Evolutionary conservation across 108 stramenopile genomes (phyloP).

Genomic region (Cylindrotheca fusiformis): DNA sequence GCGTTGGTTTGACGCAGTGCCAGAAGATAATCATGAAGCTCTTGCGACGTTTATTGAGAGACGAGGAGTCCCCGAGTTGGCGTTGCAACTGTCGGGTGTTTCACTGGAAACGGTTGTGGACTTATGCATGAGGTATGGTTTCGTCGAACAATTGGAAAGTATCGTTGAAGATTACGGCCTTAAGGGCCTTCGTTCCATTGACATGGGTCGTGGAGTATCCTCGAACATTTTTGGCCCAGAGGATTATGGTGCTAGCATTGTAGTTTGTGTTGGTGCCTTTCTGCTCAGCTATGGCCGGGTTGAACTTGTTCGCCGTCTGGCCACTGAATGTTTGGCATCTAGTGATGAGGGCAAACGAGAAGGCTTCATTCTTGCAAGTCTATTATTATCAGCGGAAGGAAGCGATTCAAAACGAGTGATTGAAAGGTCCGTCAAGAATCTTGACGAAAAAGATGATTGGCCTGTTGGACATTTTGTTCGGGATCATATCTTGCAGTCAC

Average conservation of each 20-base stretch:
- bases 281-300: conserved; percentile 60
- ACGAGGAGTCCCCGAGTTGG: conserved; percentile 61
- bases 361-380: conserved; percentile 45
- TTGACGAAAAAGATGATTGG: conserved; percentile 30
- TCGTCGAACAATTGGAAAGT: conserved; percentile 60
- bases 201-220: conserved; percentile 54
- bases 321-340: conserved; percentile 41
- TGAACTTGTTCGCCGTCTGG: conserved; percentile 47
- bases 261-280: conserved; percentile 64
- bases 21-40: conserved; percentile 54
- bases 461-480: conserved; percentile 32
- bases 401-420: conserved; percentile 39
- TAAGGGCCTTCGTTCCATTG: conserved; percentile 48
- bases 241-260: conserved; percentile 30
- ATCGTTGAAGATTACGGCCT: conserved; percentile 50
- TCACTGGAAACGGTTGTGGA: conserved; percentile 74
- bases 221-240: conserved; percentile 32
- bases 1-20: conserved; percentile 71
- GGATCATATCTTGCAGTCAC: conserved; percentile 27
- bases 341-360: conserved; percentile 42
- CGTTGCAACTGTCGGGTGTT: conserved; percentile 51
- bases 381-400: conserved; percentile 38
- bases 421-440: conserved; percentile 33
- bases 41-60: conserved; percentile 72
- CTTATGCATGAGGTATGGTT: conserved; percentile 62